phyloP scores from a whole-genome alignment of 805 yeast species.

The Candida andamanensis region DNA sequence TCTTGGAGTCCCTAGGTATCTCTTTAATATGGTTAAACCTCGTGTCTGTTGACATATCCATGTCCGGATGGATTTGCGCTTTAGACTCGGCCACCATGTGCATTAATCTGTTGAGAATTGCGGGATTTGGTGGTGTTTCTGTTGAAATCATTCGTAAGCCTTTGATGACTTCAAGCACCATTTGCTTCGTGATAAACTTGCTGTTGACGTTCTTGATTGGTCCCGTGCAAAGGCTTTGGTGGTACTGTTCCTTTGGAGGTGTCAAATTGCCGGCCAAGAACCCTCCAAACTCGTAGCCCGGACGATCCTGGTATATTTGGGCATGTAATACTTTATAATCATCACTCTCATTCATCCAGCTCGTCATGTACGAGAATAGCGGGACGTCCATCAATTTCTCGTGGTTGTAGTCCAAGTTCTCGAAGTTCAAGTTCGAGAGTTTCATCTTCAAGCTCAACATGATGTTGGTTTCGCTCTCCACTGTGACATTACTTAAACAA shows the following conservation, averaged over 20 bases:
- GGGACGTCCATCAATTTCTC: constrained; percentile 11
- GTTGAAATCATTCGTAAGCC: constrained; percentile 2
- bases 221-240: constrained; percentile 2
- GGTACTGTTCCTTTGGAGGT: constrained; percentile 9
- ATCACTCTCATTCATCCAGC: constrained; percentile 13
- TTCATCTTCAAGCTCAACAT: constrained; percentile 10
- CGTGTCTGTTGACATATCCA: too few relatives aligned
- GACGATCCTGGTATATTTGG: constrained; percentile 9
- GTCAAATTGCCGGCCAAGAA: constrained; percentile 10
- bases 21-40: too few relatives aligned
- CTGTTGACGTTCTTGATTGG: neutral
- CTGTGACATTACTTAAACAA: constrained; percentile 8
- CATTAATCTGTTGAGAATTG: constrained; percentile 2
- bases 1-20: too few relatives aligned
- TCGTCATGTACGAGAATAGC: constrained; percentile 11
- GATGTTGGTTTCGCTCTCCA: constrained; percentile 9
- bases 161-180: constrained; percentile 10
- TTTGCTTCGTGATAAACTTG: constrained; percentile 7
- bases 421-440: constrained; percentile 10
- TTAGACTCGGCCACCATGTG: constrained; percentile 1
- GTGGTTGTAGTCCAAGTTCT: constrained; percentile 7
- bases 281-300: constrained; percentile 1
- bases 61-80: too few relatives aligned
- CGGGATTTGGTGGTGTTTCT: constrained; percentile 2
- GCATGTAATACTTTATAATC: constrained; percentile 12